These are phyloP conservation scores for Adenanthera pavonina DNA, from an alignment of 306 rosid genomes.

Conservation along the genomic window DNA sequence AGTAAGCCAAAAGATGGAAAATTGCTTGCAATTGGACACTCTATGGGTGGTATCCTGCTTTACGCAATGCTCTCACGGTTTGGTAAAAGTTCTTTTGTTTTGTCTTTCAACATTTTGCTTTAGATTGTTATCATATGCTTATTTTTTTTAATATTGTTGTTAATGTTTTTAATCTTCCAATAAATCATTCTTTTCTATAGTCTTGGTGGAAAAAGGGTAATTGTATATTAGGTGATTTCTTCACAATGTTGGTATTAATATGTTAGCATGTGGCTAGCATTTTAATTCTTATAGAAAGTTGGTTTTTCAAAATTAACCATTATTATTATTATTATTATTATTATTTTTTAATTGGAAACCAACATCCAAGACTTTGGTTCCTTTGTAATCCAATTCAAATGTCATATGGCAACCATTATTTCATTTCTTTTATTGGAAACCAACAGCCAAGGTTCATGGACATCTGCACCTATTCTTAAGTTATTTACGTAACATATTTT, in stretches of 20 bases:
- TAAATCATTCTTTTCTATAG: constrained; percentile 17
- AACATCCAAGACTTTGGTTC: constrained; percentile 22
- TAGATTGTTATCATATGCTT: constrained; percentile 19
- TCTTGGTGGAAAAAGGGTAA: neutral
- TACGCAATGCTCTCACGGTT: constrained; percentile 82
- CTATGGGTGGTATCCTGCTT: constrained; percentile 98
- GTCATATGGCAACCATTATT: too few relatives aligned
- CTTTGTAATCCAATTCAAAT: neutral
- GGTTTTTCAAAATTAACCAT: constrained; percentile 11
- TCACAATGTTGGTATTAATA: neutral
- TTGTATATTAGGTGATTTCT: constrained; percentile 20
- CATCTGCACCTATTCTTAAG: constrained; percentile 6
- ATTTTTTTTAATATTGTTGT: neutral
- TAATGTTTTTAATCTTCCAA: constrained; percentile 6
- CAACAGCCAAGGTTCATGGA: neutral
- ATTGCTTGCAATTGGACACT: constrained; percentile 96
- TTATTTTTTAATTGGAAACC: constrained; percentile 11
- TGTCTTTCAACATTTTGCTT: constrained; percentile 31
- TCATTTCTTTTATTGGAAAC: too few relatives aligned
- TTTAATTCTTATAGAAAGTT: neutral
- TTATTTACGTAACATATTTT: constrained; percentile 32
- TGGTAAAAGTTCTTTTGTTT: constrained; percentile 58
- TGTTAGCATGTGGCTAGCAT: neutral
- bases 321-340: neutral
- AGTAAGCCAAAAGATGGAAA: constrained; percentile 91